Conservation (phyloP, 2,329 filamentous ascomycete species). For the Tolypocladium nubicola region DNA sequence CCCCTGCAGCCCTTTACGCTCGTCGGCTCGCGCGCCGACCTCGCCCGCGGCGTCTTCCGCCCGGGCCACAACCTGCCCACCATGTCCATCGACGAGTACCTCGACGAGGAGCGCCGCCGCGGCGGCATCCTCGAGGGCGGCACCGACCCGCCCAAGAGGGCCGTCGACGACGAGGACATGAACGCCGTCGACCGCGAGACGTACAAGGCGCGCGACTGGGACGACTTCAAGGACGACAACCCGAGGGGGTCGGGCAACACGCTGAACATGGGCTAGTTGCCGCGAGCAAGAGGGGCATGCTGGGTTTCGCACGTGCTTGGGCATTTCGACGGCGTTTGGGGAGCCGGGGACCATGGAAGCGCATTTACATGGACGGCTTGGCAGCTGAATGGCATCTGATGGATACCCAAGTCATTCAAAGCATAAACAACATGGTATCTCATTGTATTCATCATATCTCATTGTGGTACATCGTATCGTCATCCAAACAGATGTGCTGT, state of each 20-base stretch:
- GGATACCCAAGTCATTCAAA: background rate
- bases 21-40: slow-evolving; percentile 62
- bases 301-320: background rate
- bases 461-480: background rate
- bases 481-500: background rate
- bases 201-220: slow-evolving; percentile 89
- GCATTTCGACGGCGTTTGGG: background rate
- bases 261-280: slow-evolving; percentile 54
- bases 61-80: slow-evolving; percentile 89
- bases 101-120: slow-evolving; percentile 76
- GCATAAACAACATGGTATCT: background rate
- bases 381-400: background rate
- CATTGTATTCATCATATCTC: background rate
- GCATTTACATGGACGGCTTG: background rate
- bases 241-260: slow-evolving; percentile 77
- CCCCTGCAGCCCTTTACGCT: slow-evolving; percentile 88
- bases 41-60: slow-evolving; percentile 74
- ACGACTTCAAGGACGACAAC: slow-evolving; percentile 87
- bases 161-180: slow-evolving; percentile 81
- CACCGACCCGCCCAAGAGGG: slow-evolving; percentile 59
- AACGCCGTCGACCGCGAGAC: slow-evolving; percentile 84
- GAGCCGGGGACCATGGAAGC: background rate
- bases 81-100: slow-evolving; percentile 96
- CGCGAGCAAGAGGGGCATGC: background rate
- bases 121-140: slow-evolving; percentile 90